Percentiles rank a stretch among this genome's conserved stretches.
Conservation (phyloP, 1,139 yeast species). For the Candida glucosophila region DNA sequence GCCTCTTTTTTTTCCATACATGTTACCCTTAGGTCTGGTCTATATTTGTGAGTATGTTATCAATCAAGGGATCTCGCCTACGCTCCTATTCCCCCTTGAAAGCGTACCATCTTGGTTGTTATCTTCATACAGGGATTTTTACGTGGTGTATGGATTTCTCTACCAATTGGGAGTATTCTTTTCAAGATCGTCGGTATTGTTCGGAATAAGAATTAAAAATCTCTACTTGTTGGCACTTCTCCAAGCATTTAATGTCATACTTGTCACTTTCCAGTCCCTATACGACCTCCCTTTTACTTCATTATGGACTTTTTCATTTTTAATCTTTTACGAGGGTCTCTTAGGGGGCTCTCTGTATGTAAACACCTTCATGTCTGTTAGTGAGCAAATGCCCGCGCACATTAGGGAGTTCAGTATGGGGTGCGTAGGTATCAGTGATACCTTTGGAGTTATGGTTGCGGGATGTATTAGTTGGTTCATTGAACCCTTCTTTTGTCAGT, state of each 20-base stretch:
- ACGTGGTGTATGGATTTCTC: slow-evolving; percentile 86
- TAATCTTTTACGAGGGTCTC: slow-evolving; percentile 79
- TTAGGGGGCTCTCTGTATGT: slow-evolving; percentile 88
- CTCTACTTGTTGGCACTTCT: slow-evolving; percentile 57
- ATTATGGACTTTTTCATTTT: slow-evolving; percentile 51
- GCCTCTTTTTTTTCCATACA: slow-evolving; percentile 57
- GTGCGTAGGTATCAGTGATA: slow-evolving; percentile 87
- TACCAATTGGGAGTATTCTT: slow-evolving; percentile 91
- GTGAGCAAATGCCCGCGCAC: slow-evolving; percentile 46
- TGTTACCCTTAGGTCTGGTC: slow-evolving; percentile 77
- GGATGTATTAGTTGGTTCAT: slow-evolving; percentile 68
- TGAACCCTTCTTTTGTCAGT: slow-evolving; percentile 63
- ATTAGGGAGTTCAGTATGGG: slow-evolving; percentile 87
- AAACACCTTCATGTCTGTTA: slow-evolving; percentile 73
- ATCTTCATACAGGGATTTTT: slow-evolving; percentile 67
- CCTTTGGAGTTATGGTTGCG: slow-evolving; percentile 78
- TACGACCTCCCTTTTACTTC: slow-evolving; percentile 44
- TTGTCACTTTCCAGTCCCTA: slow-evolving; percentile 59
- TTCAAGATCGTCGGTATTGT: slow-evolving; percentile 73
- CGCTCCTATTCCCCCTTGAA: slow-evolving; percentile 66
- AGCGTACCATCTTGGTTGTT: slow-evolving; percentile 56
- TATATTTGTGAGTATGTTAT: slow-evolving; percentile 82
- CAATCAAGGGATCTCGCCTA: slow-evolving; percentile 88
- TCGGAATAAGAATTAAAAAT: slow-evolving; percentile 47
- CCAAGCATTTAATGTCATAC: slow-evolving; percentile 56